phyloP scores from a whole-genome alignment of 2,329 filamentous ascomycete genomes.

The Exophiala dermatitidis region DNA sequence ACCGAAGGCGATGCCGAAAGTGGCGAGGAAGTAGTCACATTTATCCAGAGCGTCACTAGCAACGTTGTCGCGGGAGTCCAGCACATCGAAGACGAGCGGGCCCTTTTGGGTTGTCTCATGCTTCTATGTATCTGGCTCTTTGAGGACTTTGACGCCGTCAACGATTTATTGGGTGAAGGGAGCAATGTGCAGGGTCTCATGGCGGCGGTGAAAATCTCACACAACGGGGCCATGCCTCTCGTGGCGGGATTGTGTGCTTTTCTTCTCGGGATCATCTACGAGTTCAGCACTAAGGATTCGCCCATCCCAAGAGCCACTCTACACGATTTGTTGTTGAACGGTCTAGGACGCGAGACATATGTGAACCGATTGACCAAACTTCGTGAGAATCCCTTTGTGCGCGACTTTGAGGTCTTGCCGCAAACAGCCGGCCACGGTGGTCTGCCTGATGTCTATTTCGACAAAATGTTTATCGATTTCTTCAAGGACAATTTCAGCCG shows the following conservation, averaged over 20 bases:
- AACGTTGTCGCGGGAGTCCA: constrained; percentile 78
- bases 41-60: constrained; percentile 78
- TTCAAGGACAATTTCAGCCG: constrained; percentile 94
- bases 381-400: constrained; percentile 67
- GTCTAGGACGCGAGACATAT: constrained; percentile 79
- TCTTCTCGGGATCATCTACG: constrained; percentile 81
- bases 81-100: constrained; percentile 66
- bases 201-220: constrained; percentile 60
- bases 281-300: constrained; percentile 96
- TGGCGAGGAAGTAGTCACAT: constrained; percentile 91
- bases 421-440: constrained; percentile 49
- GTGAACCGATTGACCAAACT: constrained; percentile 72
- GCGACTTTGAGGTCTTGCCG: constrained; percentile 82
- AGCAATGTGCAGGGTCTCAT: constrained; percentile 85
- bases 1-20: constrained; percentile 81
- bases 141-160: constrained; percentile 82
- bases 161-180: constrained; percentile 86
- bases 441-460: constrained; percentile 76
- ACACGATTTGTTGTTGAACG: constrained; percentile 67
- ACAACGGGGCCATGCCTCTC: constrained; percentile 53
- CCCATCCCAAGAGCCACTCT: constrained; percentile 75
- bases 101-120: constrained; percentile 82
- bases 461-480: constrained; percentile 81
- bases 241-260: constrained; percentile 77
- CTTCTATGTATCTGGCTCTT: constrained; percentile 83